Evolutionary conservation across 306 rosid species (phyloP), one percentile per base, ranked within the genome.

Genomic region (Quercus berberidifolia): DNA sequence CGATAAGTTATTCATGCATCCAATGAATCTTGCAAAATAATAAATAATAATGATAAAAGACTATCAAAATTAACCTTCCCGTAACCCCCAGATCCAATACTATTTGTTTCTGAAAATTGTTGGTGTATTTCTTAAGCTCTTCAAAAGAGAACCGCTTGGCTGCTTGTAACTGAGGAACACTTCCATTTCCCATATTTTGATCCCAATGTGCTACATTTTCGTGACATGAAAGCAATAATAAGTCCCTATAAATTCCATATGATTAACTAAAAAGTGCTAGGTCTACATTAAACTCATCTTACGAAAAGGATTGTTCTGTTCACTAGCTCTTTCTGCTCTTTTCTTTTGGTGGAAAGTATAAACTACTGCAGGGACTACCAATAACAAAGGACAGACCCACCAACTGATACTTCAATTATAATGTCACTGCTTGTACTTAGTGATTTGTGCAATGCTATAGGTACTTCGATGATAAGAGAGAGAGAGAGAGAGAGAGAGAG

Each of bases 21-120:
- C 11, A 38, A 38, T 38, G 43, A 38, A 5, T 62, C 51, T 14
- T n/a, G 5, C 4, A 5, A 35, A 52, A 57, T 59, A 43, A 73
- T 63, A 55, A 51, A 71, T 62, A 21, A 81, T 6, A 26, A 10
- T 54, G 63, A 31, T 76, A 60, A 20, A 54, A 70, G 68, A 70
- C 6, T 6, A 31, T 71, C 7, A 62, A 41, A 79, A 56, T 35
- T 26, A 26, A 91, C 98, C 92, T 91, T 87, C 31, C 97, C 95
- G 69, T 90, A 90, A 23, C 98, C 97, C 10, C 98, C 97, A 46
- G 90, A 76, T 67, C 90, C 90, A 57, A 84, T 68, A 20, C 73
- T 78, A 76, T 84, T 84, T 2, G 64, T 77, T 3, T 31, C 58
- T 19, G 88, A 84, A 87, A 87, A 52, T 85, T 85, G 71, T 82